phyloP scores from a whole-genome alignment of 176 grass and related monocot species.

The Guadua angustifolia region DNA sequence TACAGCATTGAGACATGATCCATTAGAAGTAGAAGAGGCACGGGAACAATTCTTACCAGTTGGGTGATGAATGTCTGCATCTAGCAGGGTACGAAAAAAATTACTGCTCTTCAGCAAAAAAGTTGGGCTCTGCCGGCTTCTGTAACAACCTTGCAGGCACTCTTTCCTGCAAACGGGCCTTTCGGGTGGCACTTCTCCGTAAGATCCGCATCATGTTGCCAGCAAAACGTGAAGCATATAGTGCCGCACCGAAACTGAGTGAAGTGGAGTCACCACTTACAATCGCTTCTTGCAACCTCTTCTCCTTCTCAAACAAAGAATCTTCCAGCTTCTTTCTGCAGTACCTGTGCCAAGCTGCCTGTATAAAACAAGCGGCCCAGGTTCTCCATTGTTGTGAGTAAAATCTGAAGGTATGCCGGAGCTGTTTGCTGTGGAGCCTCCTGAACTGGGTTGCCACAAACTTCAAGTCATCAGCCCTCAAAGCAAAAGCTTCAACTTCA shows the following conservation, averaged over 20 bases:
- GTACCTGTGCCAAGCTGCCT: constrained; percentile 87
- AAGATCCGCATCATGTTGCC: constrained; percentile 78
- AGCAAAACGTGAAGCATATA: constrained; percentile 85
- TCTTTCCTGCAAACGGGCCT: constrained; percentile 80
- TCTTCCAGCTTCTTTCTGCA: constrained; percentile 87
- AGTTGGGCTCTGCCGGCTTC: constrained; percentile 88
- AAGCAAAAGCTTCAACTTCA: constrained; percentile 92
- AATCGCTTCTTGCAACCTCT: constrained; percentile 71
- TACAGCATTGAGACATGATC: constrained; percentile 27
- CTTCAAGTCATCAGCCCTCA: constrained; percentile 85
- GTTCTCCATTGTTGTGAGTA: constrained; percentile 96
- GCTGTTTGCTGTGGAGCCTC: constrained; percentile 85
- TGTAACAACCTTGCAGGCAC: constrained; percentile 71
- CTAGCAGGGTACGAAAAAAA: not conserved
- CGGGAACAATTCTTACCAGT: constrained; percentile 1
- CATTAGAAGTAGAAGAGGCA: not conserved
- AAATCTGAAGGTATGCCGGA: constrained; percentile 79
- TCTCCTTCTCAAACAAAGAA: constrained; percentile 77
- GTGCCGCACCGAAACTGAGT: constrained; percentile 70
- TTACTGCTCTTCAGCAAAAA: constrained; percentile 66
- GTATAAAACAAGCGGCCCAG: constrained; percentile 96
- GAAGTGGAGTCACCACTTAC: constrained; percentile 53
- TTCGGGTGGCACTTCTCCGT: constrained; percentile 61
- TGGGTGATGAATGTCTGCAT: constrained; percentile 23
- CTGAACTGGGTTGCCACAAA: constrained; percentile 91